Conservation (phyloP, 2,329 filamentous ascomycete genomes). For the Sporothrix phasma region DNA sequence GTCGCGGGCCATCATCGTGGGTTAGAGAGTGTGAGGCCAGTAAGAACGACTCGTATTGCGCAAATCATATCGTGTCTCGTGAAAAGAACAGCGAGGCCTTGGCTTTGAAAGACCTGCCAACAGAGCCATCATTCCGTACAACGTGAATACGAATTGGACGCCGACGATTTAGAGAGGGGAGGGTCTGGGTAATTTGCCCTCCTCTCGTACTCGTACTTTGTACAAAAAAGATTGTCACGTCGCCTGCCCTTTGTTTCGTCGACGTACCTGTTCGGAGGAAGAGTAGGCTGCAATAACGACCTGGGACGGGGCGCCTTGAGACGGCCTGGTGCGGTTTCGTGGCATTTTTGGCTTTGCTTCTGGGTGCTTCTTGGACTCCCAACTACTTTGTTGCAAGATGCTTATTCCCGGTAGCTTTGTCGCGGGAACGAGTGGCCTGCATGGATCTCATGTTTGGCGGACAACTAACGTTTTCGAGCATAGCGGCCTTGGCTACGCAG, state of each 20-base stretch:
- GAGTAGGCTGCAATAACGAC: not conserved
- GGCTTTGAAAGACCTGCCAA: not conserved
- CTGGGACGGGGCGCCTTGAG: not conserved
- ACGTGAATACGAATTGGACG: too few species aligned
- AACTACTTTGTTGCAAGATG: too few species aligned
- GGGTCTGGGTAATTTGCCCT: too few species aligned
- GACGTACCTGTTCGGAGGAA: not conserved
- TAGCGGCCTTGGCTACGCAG: not conserved
- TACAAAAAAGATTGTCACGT: too few species aligned
- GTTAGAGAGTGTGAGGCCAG: too few species aligned
- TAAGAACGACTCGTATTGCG: too few species aligned
- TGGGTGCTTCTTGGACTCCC: too few species aligned
- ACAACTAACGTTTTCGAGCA: not conserved
- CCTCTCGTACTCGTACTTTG: too few species aligned
- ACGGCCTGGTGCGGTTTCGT: not conserved
- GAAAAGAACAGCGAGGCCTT: not conserved
- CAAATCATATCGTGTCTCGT: too few species aligned
- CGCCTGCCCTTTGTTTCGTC: not conserved
- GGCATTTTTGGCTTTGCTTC: not conserved
- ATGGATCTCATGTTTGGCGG: not conserved
- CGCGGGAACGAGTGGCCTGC: not conserved
- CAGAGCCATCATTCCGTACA: too few species aligned
- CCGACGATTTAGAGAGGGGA: too few species aligned
- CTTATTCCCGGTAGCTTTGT: too few species aligned
- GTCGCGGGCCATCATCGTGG: not conserved